Evolutionary conservation across 2,329 filamentous ascomycete genomes (phyloP).

Genomic region (Verticillium zaregamsianum): DNA sequence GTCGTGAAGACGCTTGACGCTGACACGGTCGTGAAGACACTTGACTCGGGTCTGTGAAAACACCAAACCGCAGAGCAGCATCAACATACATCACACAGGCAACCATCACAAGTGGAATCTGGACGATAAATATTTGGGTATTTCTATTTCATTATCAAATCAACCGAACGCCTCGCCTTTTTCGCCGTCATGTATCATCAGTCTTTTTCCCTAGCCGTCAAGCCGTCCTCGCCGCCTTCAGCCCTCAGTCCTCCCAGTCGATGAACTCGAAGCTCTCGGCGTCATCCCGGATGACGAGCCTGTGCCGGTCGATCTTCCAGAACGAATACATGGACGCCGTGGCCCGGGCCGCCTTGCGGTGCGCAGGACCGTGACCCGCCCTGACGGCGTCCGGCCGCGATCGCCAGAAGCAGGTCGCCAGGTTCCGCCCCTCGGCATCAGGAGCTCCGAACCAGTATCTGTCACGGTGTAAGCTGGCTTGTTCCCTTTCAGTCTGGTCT

Average conservation of each 20-base stretch:
- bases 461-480: neutral
- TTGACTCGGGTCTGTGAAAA: no score
- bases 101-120: no score
- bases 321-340: constrained; percentile 58
- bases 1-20: no score
- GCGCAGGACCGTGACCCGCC: constrained; percentile 56
- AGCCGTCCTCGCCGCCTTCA: constrained; percentile 11
- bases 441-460: constrained; percentile 86
- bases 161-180: neutral
- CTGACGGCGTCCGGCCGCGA: constrained; percentile 54
- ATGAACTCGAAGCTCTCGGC: constrained; percentile 59
- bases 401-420: constrained; percentile 75
- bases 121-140: neutral
- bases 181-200: neutral
- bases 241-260: constrained; percentile 45
- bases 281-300: constrained; percentile 64
- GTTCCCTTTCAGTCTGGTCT: neutral
- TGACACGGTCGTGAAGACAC: no score
- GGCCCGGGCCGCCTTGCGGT: constrained; percentile 61
- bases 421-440: constrained; percentile 65
- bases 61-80: no score
- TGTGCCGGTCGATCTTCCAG: constrained; percentile 68
- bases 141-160: neutral
- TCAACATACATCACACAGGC: no score
- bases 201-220: neutral